Percentiles rank a stretch among this genome's conserved stretches.
Evolutionary conservation across 2,329 filamentous ascomycete genomes (phyloP).

Genomic region (Arthrobotrys entomopaga): DNA sequence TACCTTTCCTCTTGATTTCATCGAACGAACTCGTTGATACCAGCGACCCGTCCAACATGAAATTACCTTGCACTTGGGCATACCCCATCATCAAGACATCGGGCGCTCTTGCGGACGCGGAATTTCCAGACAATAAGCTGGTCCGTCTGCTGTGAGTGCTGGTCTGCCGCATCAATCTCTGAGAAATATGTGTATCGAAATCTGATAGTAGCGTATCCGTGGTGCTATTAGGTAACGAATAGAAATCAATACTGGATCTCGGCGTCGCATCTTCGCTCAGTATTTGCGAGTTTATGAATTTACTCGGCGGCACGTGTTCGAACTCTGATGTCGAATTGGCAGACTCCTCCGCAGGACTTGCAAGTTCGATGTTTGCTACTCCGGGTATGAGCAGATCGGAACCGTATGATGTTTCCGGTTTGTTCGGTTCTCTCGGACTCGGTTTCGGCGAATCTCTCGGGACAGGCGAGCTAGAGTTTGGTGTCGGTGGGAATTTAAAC

Average conservation of each 20-base stretch:
- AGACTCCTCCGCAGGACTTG: constrained; percentile 64
- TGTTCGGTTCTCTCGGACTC: constrained; percentile 57
- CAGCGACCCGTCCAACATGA: constrained; percentile 88
- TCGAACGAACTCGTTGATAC: constrained; percentile 91
- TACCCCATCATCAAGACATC: constrained; percentile 98
- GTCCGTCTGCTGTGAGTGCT: constrained; percentile 60
- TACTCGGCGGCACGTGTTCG: constrained; percentile 56
- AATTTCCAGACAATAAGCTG: constrained; percentile 57
- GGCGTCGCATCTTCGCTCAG: constrained; percentile 76
- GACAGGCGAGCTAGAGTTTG: constrained; percentile 57
- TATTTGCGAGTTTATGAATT: constrained; percentile 68
- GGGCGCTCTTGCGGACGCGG: constrained; percentile 65
- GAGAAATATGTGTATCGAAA: constrained; percentile 69
- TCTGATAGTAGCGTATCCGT: constrained; percentile 93
- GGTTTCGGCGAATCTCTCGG: constrained; percentile 56
- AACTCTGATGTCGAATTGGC: constrained; percentile 58
- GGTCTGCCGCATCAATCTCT: constrained; percentile 67
- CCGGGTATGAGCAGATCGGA: constrained; percentile 55
- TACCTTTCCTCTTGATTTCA: constrained; percentile 92
- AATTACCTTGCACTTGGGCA: constrained; percentile 90
- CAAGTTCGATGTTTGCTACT: constrained; percentile 58
- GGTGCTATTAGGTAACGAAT: constrained; percentile 92
- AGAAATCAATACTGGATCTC: constrained; percentile 92
- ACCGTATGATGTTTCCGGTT: constrained; percentile 56
- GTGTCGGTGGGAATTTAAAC: constrained; percentile 69